Conservation (phyloP, 441 rosid species). For the Adansonia gregorii region DNA sequence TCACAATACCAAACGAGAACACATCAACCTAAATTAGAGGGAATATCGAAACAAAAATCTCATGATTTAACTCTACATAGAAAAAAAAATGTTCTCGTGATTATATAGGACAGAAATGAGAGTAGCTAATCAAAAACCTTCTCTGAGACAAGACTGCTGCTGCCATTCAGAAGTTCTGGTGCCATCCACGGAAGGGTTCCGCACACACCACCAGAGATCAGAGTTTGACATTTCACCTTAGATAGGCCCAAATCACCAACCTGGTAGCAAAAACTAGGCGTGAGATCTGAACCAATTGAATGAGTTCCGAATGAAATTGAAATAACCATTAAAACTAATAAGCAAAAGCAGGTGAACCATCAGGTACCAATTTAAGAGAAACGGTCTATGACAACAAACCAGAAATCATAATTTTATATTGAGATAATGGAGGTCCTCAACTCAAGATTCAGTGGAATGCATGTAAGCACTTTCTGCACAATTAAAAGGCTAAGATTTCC, state of each 20-base stretch:
- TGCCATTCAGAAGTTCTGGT: conserved; percentile 67
- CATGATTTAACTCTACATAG: too few species aligned
- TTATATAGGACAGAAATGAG: not conserved
- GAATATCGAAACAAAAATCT: not conserved
- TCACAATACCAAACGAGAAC: conserved; percentile 82
- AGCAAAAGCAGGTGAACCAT: not conserved
- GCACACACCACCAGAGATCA: conserved; percentile 71
- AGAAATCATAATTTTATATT: conserved; percentile 1
- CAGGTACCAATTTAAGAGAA: not conserved
- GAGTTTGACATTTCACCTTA: conserved; percentile 68
- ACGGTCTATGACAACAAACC: not conserved
- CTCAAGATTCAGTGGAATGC: not conserved
- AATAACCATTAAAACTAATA: not conserved
- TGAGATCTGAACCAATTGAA: conserved; percentile 9
- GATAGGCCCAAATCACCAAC: conserved; percentile 78
- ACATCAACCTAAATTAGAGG: conserved; percentile 65
- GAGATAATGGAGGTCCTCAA: not conserved
- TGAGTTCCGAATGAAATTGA: not conserved
- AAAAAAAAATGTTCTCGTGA: not conserved
- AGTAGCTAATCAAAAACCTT: conserved; percentile 40
- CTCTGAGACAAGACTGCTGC: conserved; percentile 64
- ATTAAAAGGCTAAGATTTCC: not conserved
- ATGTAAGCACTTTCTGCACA: not conserved
- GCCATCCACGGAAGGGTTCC: conserved; percentile 88
- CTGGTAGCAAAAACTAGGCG: conserved; percentile 29